Conservation (phyloP, 2,329 filamentous ascomycete genomes). For the Aspergillus calidoustus region DNA sequence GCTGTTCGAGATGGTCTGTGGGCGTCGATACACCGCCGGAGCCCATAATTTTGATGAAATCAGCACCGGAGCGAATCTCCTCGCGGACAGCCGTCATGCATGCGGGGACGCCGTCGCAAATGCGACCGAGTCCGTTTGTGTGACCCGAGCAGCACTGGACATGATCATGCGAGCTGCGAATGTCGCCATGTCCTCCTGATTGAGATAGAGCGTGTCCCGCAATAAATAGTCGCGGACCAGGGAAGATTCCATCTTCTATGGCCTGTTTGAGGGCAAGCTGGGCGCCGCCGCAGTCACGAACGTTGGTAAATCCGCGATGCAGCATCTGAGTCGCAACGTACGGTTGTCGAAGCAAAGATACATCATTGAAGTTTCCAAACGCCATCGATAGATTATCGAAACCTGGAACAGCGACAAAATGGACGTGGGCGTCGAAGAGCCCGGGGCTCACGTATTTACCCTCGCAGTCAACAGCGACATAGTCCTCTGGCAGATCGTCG, state of each 20-base stretch:
- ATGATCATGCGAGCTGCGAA: constrained; percentile 37
- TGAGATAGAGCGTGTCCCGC: constrained; percentile 60
- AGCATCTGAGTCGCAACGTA: constrained; percentile 52
- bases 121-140: constrained; percentile 42
- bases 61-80: constrained; percentile 59
- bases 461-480: constrained; percentile 21
- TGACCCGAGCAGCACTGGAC: constrained; percentile 54
- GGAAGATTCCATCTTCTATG: constrained; percentile 59
- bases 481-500: not conserved
- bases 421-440: constrained; percentile 33
- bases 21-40: constrained; percentile 62
- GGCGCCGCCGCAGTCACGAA: constrained; percentile 64
- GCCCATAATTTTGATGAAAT: constrained; percentile 68
- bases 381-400: constrained; percentile 27
- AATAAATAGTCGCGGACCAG: constrained; percentile 62
- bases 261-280: constrained; percentile 57
- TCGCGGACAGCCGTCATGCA: constrained; percentile 59
- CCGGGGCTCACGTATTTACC: constrained; percentile 31
- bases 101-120: constrained; percentile 60
- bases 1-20: constrained; percentile 57
- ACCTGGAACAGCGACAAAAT: constrained; percentile 32
- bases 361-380: constrained; percentile 28
- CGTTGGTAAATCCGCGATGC: constrained; percentile 61
- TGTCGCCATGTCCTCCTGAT: constrained; percentile 63
- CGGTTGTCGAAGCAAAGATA: constrained; percentile 28